Evolutionary conservation across 805 yeast species (phyloP), one percentile per base, ranked within the genome.

Genomic region (Ogataea zsoltii): DNA sequence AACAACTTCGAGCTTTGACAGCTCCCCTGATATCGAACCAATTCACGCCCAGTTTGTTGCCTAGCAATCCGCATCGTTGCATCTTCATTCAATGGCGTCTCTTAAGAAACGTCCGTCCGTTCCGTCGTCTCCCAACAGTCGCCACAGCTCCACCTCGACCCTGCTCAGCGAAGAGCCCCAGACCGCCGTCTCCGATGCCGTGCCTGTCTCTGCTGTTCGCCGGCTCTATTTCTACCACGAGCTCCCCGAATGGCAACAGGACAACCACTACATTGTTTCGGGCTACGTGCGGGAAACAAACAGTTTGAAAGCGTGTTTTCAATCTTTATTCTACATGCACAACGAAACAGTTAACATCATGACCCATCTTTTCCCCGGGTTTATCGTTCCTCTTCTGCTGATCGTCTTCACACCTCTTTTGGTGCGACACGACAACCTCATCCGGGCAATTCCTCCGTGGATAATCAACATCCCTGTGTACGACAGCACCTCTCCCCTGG

Each of bases 161-260:
- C 33, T 28, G n/a, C 31, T 28, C 13, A n/a, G 11, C 18, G 18
- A 16, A 7, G 15, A 13, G 7, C 13, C 18, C 33, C 33, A 5
- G 12, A 5, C 14, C 33, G 4, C 18, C 33, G 33, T 9, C 14
- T 14, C 33, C 18, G 6, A 5, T 18, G 11, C 18, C 33, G 33
- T n/a, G 7, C 14, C 12, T 4, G 36, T 7, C 11, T 25, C 28
- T 25, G 7, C 28, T 11, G 10, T 7, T 25, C 34, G 19, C 34
- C 12, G 40, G 11, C 40, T 37, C 23, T 56, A 51, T 41, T 33
- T 38, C 3, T 76, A 64, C 54, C 70, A 75, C 43, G 79, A 79
- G 51, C 54, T 79, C 7, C 79, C 77, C 25, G 62, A 59, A 11
- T 79, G 84, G 84, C 83, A 78, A 51, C 69, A 74, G 53, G 84